Evolutionary conservation across 2,329 filamentous ascomycete species (phyloP), one percentile per base, ranked within the genome.

Genomic region (Aspergillus sergii): DNA sequence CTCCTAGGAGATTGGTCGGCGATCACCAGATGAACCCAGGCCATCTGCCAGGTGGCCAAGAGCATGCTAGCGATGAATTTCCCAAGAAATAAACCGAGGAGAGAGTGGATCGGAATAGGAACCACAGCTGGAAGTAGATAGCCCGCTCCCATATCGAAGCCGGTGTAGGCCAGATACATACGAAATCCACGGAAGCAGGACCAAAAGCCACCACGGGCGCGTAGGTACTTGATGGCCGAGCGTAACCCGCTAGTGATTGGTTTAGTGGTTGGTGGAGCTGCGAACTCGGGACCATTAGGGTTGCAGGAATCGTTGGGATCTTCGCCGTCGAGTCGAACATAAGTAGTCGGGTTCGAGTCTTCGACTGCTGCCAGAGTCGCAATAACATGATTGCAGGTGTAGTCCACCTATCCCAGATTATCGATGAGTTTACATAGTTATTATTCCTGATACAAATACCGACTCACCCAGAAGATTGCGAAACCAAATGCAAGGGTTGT

Each of bases 1-100:
- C 80, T 81, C 75, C 86, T 85, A 55, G 82, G 73, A 61, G 86
- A 89, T 6, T 88, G 87, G 59, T 87, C 83, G 2, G 92, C 89
- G 73, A 97, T 93, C 75, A 96, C 87, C 71, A 91, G 89, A 77
- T 97, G 93, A 4, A 93, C 91, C 93, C 93, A 97, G 59, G 88
- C 85, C 69, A 94, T 86, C 75, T 88, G 86, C 63, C 94, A 77
- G 72, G 90, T 90, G 43, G 90, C 86, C 36, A 91, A 81, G 23
- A 85, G 76, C 57, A 89, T 83, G 59, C 83, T 83, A 59, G 82
- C 81, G 60, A 91, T 45, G 30, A 80, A 74, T 71, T 79, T 67
- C 67, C 79, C 73, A 59, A 89, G 68, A 57, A 81, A 73, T 53
- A 81, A 67, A 39, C 21, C 14, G 4, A 46, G 14, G 11, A 6